These are phyloP conservation scores for Singerocomus rubriflavus DNA, from an alignment of 1,284 basidiomycete genomes.

Conservation along the genomic window DNA sequence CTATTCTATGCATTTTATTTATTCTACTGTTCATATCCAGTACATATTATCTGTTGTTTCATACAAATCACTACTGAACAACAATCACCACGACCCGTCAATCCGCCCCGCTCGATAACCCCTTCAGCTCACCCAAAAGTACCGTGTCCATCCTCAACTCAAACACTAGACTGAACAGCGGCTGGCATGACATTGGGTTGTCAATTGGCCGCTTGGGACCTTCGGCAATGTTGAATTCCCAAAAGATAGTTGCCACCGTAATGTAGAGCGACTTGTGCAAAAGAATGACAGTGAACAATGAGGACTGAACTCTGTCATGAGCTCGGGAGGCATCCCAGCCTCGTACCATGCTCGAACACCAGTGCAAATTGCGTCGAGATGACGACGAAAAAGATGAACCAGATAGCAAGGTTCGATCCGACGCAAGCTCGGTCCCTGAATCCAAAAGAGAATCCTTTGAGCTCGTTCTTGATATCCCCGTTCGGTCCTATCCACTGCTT, in stretches of 20 bases:
- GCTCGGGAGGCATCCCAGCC: too few relatives aligned
- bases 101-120: background rate
- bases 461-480: slow-evolving; percentile 39
- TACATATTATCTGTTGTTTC: too few relatives aligned
- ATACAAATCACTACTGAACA: too few relatives aligned
- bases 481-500: slow-evolving; percentile 53
- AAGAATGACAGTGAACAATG: too few relatives aligned
- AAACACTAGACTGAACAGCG: slow-evolving; percentile 52
- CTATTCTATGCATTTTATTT: too few relatives aligned
- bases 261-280: slow-evolving; percentile 51
- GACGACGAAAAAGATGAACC: slow-evolving; percentile 13
- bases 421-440: slow-evolving; percentile 62
- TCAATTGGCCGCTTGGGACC: slow-evolving; percentile 54
- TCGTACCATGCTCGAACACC: too few relatives aligned
- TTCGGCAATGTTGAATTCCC: slow-evolving; percentile 53
- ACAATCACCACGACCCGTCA: background rate
- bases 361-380: background rate
- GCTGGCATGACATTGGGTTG: slow-evolving; percentile 53
- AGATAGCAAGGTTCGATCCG: too few relatives aligned
- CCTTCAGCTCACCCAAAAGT: slow-evolving; percentile 8
- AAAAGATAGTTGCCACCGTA: slow-evolving; percentile 56
- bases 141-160: slow-evolving; percentile 35
- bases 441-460: slow-evolving; percentile 55
- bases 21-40: too few relatives aligned
- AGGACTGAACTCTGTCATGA: background rate